Conservation (phyloP, 352 stramenopile species). For the Thraustotheca clavata region DNA sequence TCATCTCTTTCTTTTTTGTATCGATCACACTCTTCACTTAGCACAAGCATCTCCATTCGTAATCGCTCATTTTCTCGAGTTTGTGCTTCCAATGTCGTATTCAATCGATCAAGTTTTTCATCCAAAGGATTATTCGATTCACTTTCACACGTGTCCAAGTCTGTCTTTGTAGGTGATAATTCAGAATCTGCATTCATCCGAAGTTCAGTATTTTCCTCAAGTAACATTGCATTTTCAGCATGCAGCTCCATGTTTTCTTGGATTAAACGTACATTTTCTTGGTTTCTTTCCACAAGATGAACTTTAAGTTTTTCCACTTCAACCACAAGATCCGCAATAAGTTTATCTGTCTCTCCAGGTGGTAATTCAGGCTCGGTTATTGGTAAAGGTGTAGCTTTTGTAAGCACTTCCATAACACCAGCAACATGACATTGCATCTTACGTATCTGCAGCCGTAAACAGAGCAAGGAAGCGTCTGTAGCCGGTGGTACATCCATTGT, state of each 20-base stretch:
- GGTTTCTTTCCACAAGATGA: neutral
- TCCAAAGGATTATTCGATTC: neutral
- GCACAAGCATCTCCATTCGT: neutral
- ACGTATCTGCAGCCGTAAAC: neutral
- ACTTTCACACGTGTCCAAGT: no score
- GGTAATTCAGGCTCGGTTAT: neutral
- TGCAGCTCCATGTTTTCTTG: neutral
- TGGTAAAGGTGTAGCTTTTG: neutral
- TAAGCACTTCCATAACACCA: neutral
- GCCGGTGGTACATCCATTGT: neutral
- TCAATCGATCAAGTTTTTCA: neutral
- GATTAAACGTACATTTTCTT: neutral
- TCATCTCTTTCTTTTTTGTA: constrained; percentile 6
- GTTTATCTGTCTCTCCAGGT: neutral
- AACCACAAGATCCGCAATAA: constrained; percentile 1
- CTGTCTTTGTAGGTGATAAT: constrained; percentile 1
- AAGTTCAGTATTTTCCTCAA: neutral
- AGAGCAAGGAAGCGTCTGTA: neutral
- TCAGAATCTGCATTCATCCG: neutral
- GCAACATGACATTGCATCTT: neutral
- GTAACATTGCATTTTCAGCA: neutral
- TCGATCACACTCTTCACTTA: constrained; percentile 8
- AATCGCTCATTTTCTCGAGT: neutral
- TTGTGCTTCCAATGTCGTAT: neutral
- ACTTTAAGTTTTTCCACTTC: neutral